Conservation (phyloP, 441 rosid genomes). For the Adansonia rubrostipa region DNA sequence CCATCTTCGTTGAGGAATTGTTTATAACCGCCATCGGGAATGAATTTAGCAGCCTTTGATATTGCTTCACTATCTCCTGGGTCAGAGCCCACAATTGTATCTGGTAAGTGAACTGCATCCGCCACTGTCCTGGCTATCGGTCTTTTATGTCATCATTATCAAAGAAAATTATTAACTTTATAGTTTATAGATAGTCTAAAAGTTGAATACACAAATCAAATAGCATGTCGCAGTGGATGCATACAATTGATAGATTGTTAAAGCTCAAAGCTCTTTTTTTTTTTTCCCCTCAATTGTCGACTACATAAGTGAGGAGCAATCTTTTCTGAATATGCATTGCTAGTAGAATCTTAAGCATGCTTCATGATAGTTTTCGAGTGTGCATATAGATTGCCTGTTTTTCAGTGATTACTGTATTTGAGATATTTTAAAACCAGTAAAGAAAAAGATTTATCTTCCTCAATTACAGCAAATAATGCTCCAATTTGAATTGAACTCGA, state of each 20-base stretch:
- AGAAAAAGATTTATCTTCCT: too few species aligned
- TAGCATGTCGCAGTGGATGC: background rate
- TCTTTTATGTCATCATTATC: conserved; percentile 33
- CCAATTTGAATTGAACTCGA: too few species aligned
- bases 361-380: background rate
- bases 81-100: conserved; percentile 67
- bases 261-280: background rate
- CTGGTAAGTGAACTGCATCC: conserved; percentile 68
- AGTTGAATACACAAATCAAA: background rate
- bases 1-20: conserved; percentile 55
- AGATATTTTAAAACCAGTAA: too few species aligned
- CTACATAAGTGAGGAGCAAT: background rate
- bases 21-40: conserved; percentile 60
- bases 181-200: background rate
- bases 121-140: conserved; percentile 63
- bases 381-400: too few species aligned
- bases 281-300: background rate
- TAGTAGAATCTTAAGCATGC: background rate
- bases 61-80: conserved; percentile 51
- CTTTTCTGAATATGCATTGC: background rate
- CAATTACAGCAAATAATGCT: too few species aligned
- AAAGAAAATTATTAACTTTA: background rate
- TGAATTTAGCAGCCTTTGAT: conserved; percentile 44
- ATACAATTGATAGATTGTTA: background rate
- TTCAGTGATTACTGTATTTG: too few species aligned